Base-by-base conservation (phyloP, 306 rosid species). In the Chamaecrista fasciculata region DNA sequence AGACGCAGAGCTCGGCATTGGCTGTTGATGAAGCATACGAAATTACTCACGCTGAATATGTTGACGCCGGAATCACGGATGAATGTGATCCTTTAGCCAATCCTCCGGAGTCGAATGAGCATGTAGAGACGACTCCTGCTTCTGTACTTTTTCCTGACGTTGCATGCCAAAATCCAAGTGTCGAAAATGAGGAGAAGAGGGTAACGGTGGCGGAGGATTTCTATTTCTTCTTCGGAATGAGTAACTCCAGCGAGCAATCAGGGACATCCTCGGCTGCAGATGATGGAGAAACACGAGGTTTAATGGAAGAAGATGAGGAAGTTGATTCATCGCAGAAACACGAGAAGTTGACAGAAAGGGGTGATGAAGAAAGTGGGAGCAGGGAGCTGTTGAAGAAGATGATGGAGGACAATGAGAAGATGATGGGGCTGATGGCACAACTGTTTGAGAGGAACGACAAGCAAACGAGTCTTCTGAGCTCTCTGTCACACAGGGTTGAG, bases 401-500 rank as follows among this genome's bases (percentile, higher is more conserved):
- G 88, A 26, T 79, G 70, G 71, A 70, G 74, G 96, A 86, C 25
- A 92, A 89, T 44, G 70, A 79, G 78, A 89, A 36, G 72, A 83
- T 87, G 87, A 82, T 82, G 85, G 62, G 67, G 10, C 59, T 87
- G 82, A 84, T 92, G 92, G 55, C 63, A 1, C 76, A 81, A 50
- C 64, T 89, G 52, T 75, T 69, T 53, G 69, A 84, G 73, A 76
- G 62, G 71, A 89, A 87, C 49, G 84, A 79, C 33, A 62, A 47
- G 76, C 96, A 92, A 24, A 84, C 83, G 6, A 37, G 39, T 49
- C 33, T 87, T 60, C 75, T 89, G 0, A 71, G 75, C 47, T 84
- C 87, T 12, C 83, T 92, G 53, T 66, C 89, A 0, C 84, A 78
- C 1, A 81, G 96, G 44, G 95, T 92, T 44, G 90, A 72, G 39